phyloP scores from a whole-genome alignment of 2,329 filamentous ascomycete genomes.

The Fusarium concolor region DNA sequence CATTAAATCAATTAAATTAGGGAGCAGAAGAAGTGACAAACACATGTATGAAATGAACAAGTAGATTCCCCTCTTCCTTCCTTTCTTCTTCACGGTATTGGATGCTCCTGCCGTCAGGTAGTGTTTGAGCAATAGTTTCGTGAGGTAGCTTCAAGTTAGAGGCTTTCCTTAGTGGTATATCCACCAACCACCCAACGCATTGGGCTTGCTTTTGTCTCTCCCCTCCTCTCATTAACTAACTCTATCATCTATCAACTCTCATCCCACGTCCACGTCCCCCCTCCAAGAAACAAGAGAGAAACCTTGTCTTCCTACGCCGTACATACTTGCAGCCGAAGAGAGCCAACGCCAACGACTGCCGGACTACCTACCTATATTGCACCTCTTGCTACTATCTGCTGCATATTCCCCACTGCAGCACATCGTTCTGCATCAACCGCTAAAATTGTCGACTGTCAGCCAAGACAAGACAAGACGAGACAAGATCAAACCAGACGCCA shows the following conservation, averaged over 20 bases:
- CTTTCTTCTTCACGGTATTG: background rate
- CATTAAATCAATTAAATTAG: conserved; percentile 1
- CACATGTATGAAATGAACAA: background rate
- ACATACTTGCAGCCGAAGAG: conserved; percentile 12
- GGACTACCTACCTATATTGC: background rate
- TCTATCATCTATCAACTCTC: conserved; percentile 33
- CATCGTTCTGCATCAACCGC: conserved; percentile 35
- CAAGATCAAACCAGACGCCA: conserved; percentile 6
- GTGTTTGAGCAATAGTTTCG: background rate
- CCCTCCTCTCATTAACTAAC: conserved; percentile 4
- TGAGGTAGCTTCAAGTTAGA: conserved; percentile 1
- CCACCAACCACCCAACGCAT: background rate
- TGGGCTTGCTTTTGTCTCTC: background rate
- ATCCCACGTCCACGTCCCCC: conserved; percentile 2
- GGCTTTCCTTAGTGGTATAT: background rate
- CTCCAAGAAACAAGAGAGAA: background rate
- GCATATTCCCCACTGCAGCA: conserved; percentile 40
- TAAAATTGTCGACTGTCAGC: conserved; percentile 3
- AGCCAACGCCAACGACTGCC: conserved; percentile 23
- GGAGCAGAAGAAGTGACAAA: background rate
- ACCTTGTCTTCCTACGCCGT: conserved; percentile 33
- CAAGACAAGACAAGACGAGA: conserved; percentile 24
- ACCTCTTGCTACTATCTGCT: conserved; percentile 28
- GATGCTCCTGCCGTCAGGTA: background rate
- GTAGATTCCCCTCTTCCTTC: conserved; percentile 6